A percentile compares a stretch with the other conserved stretches of the same genome.
These are phyloP conservation scores for Keqinozyma sinolaborantium DNA, from an alignment of 1,139 yeast genomes.

Conservation along the genomic window DNA sequence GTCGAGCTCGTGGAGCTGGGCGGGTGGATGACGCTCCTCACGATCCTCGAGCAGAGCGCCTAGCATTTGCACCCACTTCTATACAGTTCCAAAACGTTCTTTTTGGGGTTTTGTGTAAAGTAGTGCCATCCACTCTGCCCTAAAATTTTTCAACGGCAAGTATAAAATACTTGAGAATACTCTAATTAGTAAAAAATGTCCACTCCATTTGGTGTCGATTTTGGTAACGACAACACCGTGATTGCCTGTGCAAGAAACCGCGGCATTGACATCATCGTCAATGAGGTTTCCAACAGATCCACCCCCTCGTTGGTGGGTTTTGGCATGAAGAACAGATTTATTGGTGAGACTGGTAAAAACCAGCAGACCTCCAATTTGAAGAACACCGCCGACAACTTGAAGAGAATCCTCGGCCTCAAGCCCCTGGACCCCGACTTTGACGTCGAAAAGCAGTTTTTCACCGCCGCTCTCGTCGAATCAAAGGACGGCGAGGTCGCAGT, in stretches of 20 bases:
- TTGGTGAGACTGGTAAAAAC: conserved; percentile 94
- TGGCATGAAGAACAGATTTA: conserved; percentile 81
- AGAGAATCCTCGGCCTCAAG: conserved; percentile 83
- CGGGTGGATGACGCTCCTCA: conserved; percentile 74
- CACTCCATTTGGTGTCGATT: conserved; percentile 96
- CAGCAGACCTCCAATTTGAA: conserved; percentile 95
- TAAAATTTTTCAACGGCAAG: conserved; percentile 5
- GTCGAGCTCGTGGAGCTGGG: conserved; percentile 57
- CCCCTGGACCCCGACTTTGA: conserved; percentile 75
- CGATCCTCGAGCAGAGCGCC: conserved; percentile 47
- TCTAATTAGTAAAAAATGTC: conserved; percentile 27
- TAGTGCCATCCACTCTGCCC: conserved; percentile 1
- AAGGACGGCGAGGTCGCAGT: conserved; percentile 76
- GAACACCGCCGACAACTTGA: conserved; percentile 92
- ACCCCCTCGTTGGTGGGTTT: conserved; percentile 96
- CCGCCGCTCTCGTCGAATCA: conserved; percentile 66
- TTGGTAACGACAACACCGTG: conserved; percentile 92
- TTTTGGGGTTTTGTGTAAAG: neutral
- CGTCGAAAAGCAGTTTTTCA: conserved; percentile 69
- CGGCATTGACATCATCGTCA: conserved; percentile 97
- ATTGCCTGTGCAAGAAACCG: conserved; percentile 98
- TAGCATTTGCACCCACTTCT: conserved; percentile 6
- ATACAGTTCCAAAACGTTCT: neutral
- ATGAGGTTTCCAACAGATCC: conserved; percentile 96
- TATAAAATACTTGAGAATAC: neutral